A percentile compares a stretch with the other conserved stretches of the same genome.
Conservation (phyloP, 768 basidiomycete species). For the Scleroderma bovista region DNA sequence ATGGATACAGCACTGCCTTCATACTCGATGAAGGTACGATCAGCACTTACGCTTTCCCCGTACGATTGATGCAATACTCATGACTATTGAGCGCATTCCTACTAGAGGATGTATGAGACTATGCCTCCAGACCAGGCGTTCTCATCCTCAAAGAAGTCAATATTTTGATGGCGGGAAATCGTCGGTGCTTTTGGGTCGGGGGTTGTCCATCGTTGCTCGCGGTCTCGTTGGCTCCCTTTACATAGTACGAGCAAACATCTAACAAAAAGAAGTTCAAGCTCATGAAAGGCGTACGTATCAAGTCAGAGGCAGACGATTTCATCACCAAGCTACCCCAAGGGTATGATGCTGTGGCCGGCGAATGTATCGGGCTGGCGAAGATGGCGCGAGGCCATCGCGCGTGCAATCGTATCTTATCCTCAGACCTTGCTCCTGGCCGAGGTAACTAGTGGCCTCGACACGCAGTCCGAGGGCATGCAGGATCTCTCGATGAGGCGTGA, state of each 20-base stretch:
- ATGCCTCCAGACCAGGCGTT: too few relatives aligned
- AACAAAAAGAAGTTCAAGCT: slow-evolving; percentile 72
- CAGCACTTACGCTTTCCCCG: too few relatives aligned
- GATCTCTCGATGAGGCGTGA: slow-evolving; percentile 84
- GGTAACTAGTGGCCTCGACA: slow-evolving; percentile 82
- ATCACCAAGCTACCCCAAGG: too few relatives aligned
- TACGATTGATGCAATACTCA: too few relatives aligned
- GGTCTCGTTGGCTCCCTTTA: slow-evolving; percentile 72
- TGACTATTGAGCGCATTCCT: too few relatives aligned
- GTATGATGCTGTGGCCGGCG: slow-evolving; percentile 86
- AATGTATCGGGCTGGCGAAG: slow-evolving; percentile 88
- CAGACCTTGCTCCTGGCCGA: slow-evolving; percentile 85
- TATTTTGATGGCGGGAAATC: too few relatives aligned
- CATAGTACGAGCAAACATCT: slow-evolving; percentile 59
- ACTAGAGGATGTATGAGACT: too few relatives aligned
- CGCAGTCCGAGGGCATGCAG: slow-evolving; percentile 84
- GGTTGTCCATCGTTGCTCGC: slow-evolving; percentile 76
- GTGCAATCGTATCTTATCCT: slow-evolving; percentile 85
- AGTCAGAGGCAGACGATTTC: slow-evolving; percentile 87
- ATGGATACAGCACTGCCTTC: too few relatives aligned
- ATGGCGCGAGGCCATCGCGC: slow-evolving; percentile 84
- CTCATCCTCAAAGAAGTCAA: too few relatives aligned
- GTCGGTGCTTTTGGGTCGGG: too few relatives aligned
- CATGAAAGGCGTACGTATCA: slow-evolving; percentile 83
- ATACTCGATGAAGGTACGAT: too few relatives aligned